Conservation (phyloP, 2,329 filamentous ascomycete species). For the Endocalyx cinctus region DNA sequence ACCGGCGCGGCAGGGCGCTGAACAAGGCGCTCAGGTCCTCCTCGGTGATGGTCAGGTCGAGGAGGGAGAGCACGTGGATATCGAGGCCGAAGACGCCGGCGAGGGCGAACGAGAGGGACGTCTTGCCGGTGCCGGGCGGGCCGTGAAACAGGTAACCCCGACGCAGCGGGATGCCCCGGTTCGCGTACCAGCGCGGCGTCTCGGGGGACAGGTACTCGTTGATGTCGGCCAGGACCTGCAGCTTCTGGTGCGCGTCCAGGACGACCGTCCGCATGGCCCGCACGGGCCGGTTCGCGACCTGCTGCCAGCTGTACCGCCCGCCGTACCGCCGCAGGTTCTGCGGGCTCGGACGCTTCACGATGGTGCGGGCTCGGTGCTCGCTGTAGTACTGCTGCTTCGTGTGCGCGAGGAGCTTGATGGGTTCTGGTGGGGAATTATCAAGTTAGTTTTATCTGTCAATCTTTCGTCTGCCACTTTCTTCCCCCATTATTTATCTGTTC, state of each 20-base stretch:
- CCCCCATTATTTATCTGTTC: no score
- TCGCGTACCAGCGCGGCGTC: constrained; percentile 69
- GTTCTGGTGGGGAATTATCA: constrained; percentile 29
- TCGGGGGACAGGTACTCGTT: constrained; percentile 72
- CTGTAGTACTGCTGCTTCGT: constrained; percentile 49
- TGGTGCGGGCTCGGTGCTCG: constrained; percentile 51
- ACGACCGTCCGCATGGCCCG: constrained; percentile 73
- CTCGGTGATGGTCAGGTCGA: constrained; percentile 58
- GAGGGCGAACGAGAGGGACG: constrained; percentile 60
- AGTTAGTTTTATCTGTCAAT: no score
- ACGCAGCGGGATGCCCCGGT: constrained; percentile 69
- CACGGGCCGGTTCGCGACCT: constrained; percentile 59
- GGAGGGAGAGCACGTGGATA: constrained; percentile 59
- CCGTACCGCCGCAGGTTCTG: constrained; percentile 42
- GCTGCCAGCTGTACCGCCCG: constrained; percentile 45
- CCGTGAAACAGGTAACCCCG: constrained; percentile 76
- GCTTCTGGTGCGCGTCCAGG: constrained; percentile 63
- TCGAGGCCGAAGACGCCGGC: constrained; percentile 63
- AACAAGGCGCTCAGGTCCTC: constrained; percentile 57
- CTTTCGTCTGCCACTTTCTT: no score
- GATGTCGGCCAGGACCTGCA: constrained; percentile 63
- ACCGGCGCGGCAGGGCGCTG: constrained; percentile 54
- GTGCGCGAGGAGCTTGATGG: constrained; percentile 49
- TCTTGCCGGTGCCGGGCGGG: constrained; percentile 71
- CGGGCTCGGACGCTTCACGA: constrained; percentile 49